These are phyloP conservation scores for Phytopythium sindhum DNA, from an alignment of 352 stramenopile genomes.

Conservation along the genomic window DNA sequence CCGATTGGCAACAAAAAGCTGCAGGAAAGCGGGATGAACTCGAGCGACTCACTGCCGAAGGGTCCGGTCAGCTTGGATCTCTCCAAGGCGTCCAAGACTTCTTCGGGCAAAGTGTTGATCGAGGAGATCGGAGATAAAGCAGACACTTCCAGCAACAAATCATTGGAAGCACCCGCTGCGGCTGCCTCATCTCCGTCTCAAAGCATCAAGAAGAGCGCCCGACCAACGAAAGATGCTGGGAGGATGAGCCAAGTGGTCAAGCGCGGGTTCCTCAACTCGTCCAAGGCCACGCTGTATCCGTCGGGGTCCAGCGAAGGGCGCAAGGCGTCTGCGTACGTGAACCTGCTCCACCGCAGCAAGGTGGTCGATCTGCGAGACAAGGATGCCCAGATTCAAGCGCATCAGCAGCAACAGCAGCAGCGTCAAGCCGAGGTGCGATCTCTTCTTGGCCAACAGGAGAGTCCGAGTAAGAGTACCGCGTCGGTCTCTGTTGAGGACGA, in stretches of 20 bases:
- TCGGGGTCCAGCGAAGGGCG: constrained; percentile 63
- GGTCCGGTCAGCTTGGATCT: constrained; percentile 3
- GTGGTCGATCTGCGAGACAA: constrained; percentile 60
- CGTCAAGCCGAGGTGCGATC: constrained; percentile 24
- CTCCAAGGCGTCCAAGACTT: neutral
- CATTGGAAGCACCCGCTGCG: neutral
- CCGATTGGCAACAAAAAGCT: neutral
- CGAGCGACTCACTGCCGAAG: constrained; percentile 1
- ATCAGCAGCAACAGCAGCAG: constrained; percentile 24
- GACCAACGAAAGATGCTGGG: neutral
- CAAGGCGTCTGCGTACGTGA: constrained; percentile 71
- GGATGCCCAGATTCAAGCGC: constrained; percentile 29
- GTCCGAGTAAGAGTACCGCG: constrained; percentile 2
- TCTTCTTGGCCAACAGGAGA: constrained; percentile 15
- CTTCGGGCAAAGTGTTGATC: constrained; percentile 32
- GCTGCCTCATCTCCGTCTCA: neutral
- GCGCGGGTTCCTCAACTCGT: constrained; percentile 71
- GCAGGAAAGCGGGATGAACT: neutral
- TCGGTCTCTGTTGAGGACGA: constrained; percentile 31
- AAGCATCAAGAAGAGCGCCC: neutral
- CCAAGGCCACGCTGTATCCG: constrained; percentile 62
- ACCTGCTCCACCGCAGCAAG: constrained; percentile 76
- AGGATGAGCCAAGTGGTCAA: constrained; percentile 47
- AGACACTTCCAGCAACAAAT: neutral
- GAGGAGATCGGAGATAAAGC: constrained; percentile 26